These are phyloP conservation scores for Gloeophyllum trabeum DNA, from an alignment of 768 basidiomycete genomes.

Conservation along the genomic window DNA sequence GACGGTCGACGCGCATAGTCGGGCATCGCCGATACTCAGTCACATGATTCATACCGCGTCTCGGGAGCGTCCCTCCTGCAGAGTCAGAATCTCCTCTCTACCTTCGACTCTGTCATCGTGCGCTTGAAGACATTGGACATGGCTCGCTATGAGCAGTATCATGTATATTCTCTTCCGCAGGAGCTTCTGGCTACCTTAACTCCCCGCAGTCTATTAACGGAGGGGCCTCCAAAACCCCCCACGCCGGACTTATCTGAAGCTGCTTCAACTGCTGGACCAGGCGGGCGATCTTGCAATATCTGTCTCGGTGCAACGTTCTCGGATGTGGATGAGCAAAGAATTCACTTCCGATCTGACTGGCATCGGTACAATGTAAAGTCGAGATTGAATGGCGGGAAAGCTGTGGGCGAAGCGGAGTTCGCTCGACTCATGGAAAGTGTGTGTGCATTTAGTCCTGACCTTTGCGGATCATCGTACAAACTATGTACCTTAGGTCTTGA, in stretches of 20 bases:
- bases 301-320: conserved; percentile 61
- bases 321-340: conserved; percentile 72
- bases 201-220: conserved; percentile 48
- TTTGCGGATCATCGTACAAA: too few relatives aligned
- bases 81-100: neutral
- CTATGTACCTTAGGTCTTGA: conserved; percentile 44
- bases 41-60: too few relatives aligned
- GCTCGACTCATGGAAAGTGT: conserved; percentile 72
- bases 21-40: too few relatives aligned
- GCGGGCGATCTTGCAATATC: conserved; percentile 45
- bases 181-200: conserved; percentile 62
- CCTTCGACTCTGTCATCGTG: neutral
- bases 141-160: conserved; percentile 19
- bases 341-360: conserved; percentile 92
- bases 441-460: conserved; percentile 8
- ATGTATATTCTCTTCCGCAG: conserved; percentile 62
- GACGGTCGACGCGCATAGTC: neutral
- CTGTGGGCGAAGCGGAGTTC: conserved; percentile 65
- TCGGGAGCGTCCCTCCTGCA: too few relatives aligned
- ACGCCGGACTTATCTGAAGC: conserved; percentile 19
- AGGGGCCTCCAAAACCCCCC: conserved; percentile 19
- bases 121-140: neutral
- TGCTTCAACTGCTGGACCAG: conserved; percentile 25
- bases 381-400: conserved; percentile 47
- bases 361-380: conserved; percentile 95